These are phyloP conservation scores for Amanita exitialis DNA, from an alignment of 768 basidiomycete species.

Conservation along the genomic window DNA sequence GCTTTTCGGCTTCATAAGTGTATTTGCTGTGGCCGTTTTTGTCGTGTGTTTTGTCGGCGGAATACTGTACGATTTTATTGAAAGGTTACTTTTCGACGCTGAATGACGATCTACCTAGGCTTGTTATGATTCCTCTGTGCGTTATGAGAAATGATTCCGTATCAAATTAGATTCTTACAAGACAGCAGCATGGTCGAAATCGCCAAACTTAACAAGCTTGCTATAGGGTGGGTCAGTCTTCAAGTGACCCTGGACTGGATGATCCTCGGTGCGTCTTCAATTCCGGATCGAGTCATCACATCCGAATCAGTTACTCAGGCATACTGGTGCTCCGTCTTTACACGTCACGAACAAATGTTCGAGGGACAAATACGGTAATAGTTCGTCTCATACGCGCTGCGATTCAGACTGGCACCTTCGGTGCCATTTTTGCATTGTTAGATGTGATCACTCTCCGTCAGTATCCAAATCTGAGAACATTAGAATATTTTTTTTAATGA, in stretches of 20 bases:
- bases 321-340: slow-evolving; percentile 1
- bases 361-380: slow-evolving; percentile 5
- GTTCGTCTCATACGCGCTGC: slow-evolving; percentile 9
- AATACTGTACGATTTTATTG: not conserved
- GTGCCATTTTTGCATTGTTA: slow-evolving; percentile 6
- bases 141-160: not conserved
- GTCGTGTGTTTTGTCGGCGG: not conserved
- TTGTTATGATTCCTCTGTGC: not conserved
- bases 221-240: slow-evolving; percentile 8
- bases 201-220: not conserved
- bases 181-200: not conserved
- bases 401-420: slow-evolving; percentile 9
- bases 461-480: not conserved
- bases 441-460: slow-evolving; percentile 8
- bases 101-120: too few relatives aligned
- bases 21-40: not conserved
- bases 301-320: not conserved
- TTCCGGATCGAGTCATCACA: not conserved
- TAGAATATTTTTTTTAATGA: not conserved
- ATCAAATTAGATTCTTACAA: not conserved
- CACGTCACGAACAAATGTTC: slow-evolving; percentile 3
- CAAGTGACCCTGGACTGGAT: slow-evolving; percentile 6
- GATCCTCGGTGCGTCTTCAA: slow-evolving; percentile 5
- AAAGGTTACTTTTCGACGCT: not conserved
- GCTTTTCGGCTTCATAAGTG: not conserved